Base-by-base conservation (phyloP, 306 rosid species). In the Boehmeria nivea region DNA sequence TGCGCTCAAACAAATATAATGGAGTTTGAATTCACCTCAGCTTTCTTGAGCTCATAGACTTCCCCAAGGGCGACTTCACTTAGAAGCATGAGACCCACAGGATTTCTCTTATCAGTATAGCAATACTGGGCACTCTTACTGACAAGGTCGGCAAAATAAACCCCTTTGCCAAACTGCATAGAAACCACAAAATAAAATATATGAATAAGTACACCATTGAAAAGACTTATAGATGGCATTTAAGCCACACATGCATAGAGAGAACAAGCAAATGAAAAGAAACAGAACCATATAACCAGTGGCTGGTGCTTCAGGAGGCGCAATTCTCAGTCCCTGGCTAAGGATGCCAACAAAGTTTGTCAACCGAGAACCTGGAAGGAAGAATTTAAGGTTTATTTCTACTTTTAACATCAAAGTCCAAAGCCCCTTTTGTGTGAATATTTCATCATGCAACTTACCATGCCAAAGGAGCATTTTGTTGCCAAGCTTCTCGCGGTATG, bases 51-150 rank as follows among this genome's bases (percentile, higher is more conserved):
- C 75, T 91, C 93, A 36, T 81, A 65, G 64, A 91, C 65, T 67
- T 84, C 87, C 45, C 96, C 99, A 49, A 91, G 72, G 34, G 99
- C 99, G 49, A 87, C 99, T 69, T 91, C 96, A 68, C 99, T 87
- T 51, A 91, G 64, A 77, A 91, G 75, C 85, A 91, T 74, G 65
- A 84, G 81, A 60, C 99, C 99, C 42, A 91, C 80, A 8, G 95
- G 93, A 72, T 65, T 87, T 62, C 76, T 84, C 89, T 75, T 84
- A 40, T 91, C 95, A n/a, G 99, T 84, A 73, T 10, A 87, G 93
- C 99, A 91, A 75, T 91, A 91, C 74, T 91, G 99, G 64, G 96
- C 96, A 71, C 99, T 91, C 80, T 91, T 91, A 65, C 96, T 91
- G 64, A 87, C 89, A 67, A 91, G 64, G 67, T 91, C 94, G 63